Conservation (phyloP, 768 basidiomycete species). For the Leccinum variicolor region DNA sequence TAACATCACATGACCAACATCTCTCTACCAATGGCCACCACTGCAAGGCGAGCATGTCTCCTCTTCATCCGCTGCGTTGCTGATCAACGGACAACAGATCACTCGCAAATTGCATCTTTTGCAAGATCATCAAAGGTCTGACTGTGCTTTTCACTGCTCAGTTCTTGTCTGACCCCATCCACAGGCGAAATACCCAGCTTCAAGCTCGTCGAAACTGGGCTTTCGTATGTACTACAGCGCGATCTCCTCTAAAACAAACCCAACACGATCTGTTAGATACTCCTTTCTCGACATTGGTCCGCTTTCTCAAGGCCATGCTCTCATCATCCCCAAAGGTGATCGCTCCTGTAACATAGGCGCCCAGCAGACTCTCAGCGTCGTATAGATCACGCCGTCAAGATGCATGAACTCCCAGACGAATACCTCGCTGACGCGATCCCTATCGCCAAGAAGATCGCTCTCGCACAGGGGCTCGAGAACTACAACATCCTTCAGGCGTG, state of each 20-base stretch:
- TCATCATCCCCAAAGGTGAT: slow-evolving; percentile 91
- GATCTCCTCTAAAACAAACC: neutral
- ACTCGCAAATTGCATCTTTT: slow-evolving; percentile 78
- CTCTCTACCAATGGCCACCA: slow-evolving; percentile 7
- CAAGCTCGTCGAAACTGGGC: slow-evolving; percentile 76
- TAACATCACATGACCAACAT: neutral
- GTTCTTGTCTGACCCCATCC: neutral
- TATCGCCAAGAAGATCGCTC: slow-evolving; percentile 83
- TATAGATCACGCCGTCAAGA: slow-evolving; percentile 79
- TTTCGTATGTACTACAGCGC: slow-evolving; percentile 47
- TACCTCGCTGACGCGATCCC: slow-evolving; percentile 74
- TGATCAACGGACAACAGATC: slow-evolving; percentile 35
- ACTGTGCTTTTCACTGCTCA: slow-evolving; percentile 1
- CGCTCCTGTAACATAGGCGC: neutral
- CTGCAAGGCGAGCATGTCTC: slow-evolving; percentile 18
- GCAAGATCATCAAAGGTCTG: slow-evolving; percentile 88
- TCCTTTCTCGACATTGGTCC: slow-evolving; percentile 95
- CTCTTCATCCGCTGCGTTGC: neutral
- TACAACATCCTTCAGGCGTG: slow-evolving; percentile 81
- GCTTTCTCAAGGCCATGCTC: slow-evolving; percentile 83
- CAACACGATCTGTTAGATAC: slow-evolving; percentile 39
- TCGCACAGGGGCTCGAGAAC: slow-evolving; percentile 68
- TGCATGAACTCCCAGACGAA: slow-evolving; percentile 87
- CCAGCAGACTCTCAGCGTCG: neutral
- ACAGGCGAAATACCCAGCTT: slow-evolving; percentile 87